These are phyloP conservation scores for Globisporangium abappressorium DNA, from an alignment of 352 stramenopile species.

Conservation along the genomic window DNA sequence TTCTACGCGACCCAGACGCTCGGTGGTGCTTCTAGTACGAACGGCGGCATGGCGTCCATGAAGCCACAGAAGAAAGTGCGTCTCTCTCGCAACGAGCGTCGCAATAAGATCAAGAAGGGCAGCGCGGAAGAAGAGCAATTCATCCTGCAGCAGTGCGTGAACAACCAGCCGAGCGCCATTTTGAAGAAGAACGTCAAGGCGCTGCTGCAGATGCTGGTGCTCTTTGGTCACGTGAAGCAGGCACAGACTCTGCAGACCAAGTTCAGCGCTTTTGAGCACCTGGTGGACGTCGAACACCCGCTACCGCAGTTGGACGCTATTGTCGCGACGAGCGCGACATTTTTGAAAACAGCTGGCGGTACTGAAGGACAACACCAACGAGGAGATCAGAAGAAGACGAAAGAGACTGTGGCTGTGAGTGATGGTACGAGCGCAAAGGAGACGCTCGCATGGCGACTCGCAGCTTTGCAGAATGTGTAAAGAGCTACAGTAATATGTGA, in stretches of 20 bases:
- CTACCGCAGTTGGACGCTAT: slow-evolving; percentile 3
- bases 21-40: not conserved
- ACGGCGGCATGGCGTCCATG: not conserved
- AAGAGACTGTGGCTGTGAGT: not conserved
- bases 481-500: not conserved
- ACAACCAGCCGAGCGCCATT: slow-evolving; percentile 33
- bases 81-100: slow-evolving; percentile 47
- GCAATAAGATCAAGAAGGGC: slow-evolving; percentile 66
- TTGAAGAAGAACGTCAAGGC: slow-evolving; percentile 33
- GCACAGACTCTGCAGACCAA: slow-evolving; percentile 44
- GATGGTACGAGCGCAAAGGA: not conserved
- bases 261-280: slow-evolving; percentile 42
- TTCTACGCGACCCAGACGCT: slow-evolving; percentile 67
- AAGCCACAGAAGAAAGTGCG: slow-evolving; percentile 39
- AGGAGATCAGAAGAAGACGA: not conserved
- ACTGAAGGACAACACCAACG: not conserved
- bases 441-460: slow-evolving; percentile 9
- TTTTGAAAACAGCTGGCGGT: not conserved
- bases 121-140: slow-evolving; percentile 69
- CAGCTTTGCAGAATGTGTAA: slow-evolving; percentile 8
- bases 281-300: slow-evolving; percentile 22
- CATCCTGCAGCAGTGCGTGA: slow-evolving; percentile 43
- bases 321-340: not conserved
- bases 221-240: slow-evolving; percentile 38
- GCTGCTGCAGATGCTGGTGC: slow-evolving; percentile 52